Conservation (phyloP, 2,329 filamentous ascomycete genomes). For the Fusarium globosum region DNA sequence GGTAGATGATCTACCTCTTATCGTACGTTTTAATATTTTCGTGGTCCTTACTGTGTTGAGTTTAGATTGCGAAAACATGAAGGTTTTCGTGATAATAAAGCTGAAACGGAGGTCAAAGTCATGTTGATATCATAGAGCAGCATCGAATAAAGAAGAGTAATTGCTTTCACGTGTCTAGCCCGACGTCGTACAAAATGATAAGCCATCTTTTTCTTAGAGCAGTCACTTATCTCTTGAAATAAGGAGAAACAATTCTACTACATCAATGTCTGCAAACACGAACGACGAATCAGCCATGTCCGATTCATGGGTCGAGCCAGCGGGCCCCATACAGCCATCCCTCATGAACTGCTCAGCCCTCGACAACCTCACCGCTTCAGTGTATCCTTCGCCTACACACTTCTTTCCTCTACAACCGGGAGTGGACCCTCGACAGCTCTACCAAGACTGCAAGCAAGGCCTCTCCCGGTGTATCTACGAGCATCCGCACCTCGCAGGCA, state of each 20-base stretch:
- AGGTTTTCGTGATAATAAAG: background rate
- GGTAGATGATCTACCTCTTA: background rate
- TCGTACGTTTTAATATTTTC: background rate
- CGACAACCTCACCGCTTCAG: conserved; percentile 15
- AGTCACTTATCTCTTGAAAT: background rate
- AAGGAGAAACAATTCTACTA: rapidly evolving
- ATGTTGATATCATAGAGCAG: background rate
- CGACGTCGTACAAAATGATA: background rate
- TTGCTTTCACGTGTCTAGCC: background rate
- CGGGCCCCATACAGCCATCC: background rate
- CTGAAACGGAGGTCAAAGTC: background rate
- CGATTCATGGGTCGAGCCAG: conserved; percentile 14
- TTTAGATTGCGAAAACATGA: background rate
- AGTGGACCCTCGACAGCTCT: conserved; percentile 5
- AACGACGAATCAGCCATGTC: background rate
- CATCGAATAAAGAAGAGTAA: too few species aligned
- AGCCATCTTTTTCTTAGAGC: background rate
- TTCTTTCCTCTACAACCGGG: conserved; percentile 7
- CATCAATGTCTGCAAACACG: background rate
- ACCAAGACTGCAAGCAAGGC: conserved; percentile 12
- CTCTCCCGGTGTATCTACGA: conserved; percentile 11
- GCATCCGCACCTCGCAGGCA: conserved; percentile 10
- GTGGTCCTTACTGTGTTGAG: background rate
- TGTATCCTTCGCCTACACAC: conserved; percentile 14
- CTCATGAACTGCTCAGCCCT: conserved; percentile 5